Percentiles rank a stretch among this genome's conserved stretches.
These are phyloP conservation scores for Globisporangium apiculatum DNA, from an alignment of 352 stramenopile species.

Conservation along the genomic window DNA sequence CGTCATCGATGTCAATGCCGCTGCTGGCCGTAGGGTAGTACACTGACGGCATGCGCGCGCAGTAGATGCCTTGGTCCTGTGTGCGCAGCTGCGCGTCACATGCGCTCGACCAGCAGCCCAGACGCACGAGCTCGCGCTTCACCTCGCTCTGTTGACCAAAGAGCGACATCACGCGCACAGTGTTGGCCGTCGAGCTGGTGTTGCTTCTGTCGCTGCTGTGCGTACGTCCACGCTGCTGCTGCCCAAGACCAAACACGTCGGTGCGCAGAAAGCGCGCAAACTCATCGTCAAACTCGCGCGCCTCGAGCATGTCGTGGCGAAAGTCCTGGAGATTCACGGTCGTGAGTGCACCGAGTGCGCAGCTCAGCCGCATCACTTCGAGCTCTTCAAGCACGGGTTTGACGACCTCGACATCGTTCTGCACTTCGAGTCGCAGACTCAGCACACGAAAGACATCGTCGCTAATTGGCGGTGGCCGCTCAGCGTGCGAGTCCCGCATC, in stretches of 20 bases:
- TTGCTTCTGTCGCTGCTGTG: background rate
- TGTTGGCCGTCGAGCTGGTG: background rate
- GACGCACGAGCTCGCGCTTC: conserved; percentile 25
- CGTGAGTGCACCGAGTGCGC: conserved; percentile 38
- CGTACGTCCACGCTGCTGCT: background rate
- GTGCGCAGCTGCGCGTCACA: conserved; percentile 26
- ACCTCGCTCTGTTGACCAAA: conserved; percentile 61
- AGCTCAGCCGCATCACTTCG: conserved; percentile 62
- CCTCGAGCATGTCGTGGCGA: conserved; percentile 39
- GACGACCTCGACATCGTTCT: conserved; percentile 63
- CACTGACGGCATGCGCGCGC: background rate
- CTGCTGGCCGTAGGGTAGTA: background rate
- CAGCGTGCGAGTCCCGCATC: conserved; percentile 6
- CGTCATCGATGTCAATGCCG: background rate
- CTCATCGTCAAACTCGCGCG: conserved; percentile 55
- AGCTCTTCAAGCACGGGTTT: conserved; percentile 63
- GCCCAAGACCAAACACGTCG: conserved; percentile 26
- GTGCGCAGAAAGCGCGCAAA: conserved; percentile 50
- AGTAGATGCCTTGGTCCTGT: background rate
- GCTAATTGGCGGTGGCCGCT: conserved; percentile 6
- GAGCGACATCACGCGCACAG: conserved; percentile 31
- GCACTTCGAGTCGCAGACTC: conserved; percentile 35
- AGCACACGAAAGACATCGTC: conserved; percentile 49
- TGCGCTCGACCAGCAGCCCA: conserved; percentile 36
- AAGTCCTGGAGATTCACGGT: conserved; percentile 45